Conservation (phyloP, 805 yeast species). For the Hanseniaspora mollemarum region DNA sequence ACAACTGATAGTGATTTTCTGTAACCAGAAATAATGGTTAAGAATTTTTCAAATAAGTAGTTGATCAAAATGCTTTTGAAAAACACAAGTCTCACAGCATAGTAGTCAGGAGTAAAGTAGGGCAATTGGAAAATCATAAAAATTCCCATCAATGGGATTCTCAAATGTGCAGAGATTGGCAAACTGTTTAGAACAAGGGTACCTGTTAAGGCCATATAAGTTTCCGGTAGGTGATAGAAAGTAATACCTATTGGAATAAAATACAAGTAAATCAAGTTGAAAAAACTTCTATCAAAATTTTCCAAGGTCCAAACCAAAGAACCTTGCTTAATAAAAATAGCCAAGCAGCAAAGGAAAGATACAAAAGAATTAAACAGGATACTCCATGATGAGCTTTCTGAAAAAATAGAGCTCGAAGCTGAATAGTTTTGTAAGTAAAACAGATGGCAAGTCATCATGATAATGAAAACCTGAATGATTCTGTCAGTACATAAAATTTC, state of each 20-base stretch:
- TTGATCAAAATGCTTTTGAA: constrained; percentile 25
- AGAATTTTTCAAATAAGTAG: constrained; percentile 21
- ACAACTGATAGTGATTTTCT: constrained; percentile 32
- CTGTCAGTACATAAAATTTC: constrained; percentile 16
- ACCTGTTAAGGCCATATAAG: constrained; percentile 14
- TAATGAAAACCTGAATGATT: constrained; percentile 11
- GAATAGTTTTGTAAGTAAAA: constrained; percentile 15
- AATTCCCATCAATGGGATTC: constrained; percentile 23
- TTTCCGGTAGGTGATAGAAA: constrained; percentile 1
- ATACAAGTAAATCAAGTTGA: constrained; percentile 11
- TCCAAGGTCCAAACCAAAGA: background rate
- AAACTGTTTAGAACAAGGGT: constrained; percentile 14
- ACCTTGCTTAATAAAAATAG: constrained; percentile 8
- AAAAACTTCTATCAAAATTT: constrained; percentile 13
- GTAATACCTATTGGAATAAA: constrained; percentile 13
- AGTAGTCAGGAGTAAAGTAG: constrained; percentile 15
- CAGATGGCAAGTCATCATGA: constrained; percentile 14
- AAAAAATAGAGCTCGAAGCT: background rate
- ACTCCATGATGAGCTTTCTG: constrained; percentile 3
- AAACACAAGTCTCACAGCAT: constrained; percentile 17
- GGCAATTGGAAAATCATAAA: constrained; percentile 21
- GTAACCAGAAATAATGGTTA: constrained; percentile 26
- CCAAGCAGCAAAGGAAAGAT: constrained; percentile 9
- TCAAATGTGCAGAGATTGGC: constrained; percentile 18
- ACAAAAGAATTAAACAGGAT: constrained; percentile 12